Evolutionary conservation across 352 stramenopile species (phyloP).

Genomic region (Phytophthora gonapodyides): DNA sequence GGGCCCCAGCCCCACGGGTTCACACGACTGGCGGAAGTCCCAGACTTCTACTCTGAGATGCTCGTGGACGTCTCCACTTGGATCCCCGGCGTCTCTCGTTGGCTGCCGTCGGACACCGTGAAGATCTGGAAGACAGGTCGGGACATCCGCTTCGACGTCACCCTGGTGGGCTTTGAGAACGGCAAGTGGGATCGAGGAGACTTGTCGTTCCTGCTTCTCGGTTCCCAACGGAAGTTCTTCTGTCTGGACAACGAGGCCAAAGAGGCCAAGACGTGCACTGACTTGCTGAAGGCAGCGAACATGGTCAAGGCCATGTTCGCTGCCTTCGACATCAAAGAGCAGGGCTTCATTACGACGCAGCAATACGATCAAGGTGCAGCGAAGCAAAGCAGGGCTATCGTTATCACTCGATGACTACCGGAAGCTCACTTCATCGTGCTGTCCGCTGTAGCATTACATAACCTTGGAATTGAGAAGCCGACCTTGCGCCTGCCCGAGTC

Average conservation of each 20-base stretch:
- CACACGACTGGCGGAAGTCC: slow-evolving; percentile 40
- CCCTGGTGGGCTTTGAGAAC: slow-evolving; percentile 68
- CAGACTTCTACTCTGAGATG: slow-evolving; percentile 74
- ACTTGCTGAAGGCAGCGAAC: slow-evolving; percentile 52
- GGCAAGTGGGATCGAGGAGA: slow-evolving; percentile 66
- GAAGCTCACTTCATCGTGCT: neutral
- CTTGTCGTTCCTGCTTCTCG: slow-evolving; percentile 66
- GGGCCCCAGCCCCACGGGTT: neutral
- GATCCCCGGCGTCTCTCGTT: slow-evolving; percentile 71
- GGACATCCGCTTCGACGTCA: slow-evolving; percentile 70
- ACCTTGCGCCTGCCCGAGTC: slow-evolving; percentile 69
- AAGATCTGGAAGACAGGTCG: slow-evolving; percentile 75
- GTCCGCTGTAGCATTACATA: slow-evolving; percentile 45
- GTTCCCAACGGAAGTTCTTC: slow-evolving; percentile 43
- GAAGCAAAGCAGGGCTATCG: too few species aligned
- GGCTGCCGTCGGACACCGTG: slow-evolving; percentile 71
- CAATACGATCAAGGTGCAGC: slow-evolving; percentile 71
- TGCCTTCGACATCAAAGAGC: slow-evolving; percentile 76
- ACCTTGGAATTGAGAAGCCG: slow-evolving; percentile 67
- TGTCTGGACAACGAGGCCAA: slow-evolving; percentile 61
- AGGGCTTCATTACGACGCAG: slow-evolving; percentile 59
- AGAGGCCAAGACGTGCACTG: slow-evolving; percentile 45
- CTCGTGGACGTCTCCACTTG: slow-evolving; percentile 71
- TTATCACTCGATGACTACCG: neutral
- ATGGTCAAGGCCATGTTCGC: slow-evolving; percentile 75